Conservation (phyloP, 2,329 filamentous ascomycete species). For the Chaetomiaceae sp. region DNA sequence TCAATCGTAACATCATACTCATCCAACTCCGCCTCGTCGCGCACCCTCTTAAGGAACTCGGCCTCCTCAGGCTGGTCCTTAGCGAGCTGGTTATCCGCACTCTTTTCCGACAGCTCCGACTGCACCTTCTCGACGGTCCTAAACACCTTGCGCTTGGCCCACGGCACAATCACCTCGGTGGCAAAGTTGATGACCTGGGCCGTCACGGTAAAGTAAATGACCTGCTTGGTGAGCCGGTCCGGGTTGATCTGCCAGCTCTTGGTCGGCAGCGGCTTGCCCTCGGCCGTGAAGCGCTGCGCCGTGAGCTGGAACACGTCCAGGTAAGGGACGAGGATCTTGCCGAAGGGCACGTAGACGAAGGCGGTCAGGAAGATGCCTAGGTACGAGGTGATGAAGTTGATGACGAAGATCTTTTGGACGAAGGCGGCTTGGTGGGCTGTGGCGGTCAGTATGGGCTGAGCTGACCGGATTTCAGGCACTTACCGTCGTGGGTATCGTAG, state of each 20-base stretch:
- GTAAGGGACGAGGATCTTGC: slow-evolving; percentile 75
- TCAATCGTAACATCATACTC: slow-evolving; percentile 87
- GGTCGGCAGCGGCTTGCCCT: slow-evolving; percentile 65
- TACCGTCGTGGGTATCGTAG: slow-evolving; percentile 77
- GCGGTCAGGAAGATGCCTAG: slow-evolving; percentile 87
- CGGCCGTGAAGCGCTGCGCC: slow-evolving; percentile 69
- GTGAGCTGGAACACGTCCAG: slow-evolving; percentile 75
- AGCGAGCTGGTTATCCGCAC: slow-evolving; percentile 29
- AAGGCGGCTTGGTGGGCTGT: slow-evolving; percentile 74
- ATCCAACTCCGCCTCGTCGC: slow-evolving; percentile 75
- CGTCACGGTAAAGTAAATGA: slow-evolving; percentile 94
- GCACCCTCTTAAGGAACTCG: slow-evolving; percentile 74
- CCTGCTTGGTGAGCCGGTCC: slow-evolving; percentile 76
- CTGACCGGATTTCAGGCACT: slow-evolving; percentile 3
- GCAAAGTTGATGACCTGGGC: slow-evolving; percentile 85
- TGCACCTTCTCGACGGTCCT: slow-evolving; percentile 76
- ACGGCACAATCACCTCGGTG: slow-evolving; percentile 81
- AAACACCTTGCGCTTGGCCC: slow-evolving; percentile 72
- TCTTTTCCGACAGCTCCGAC: slow-evolving; percentile 52
- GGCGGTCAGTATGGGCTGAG: slow-evolving; percentile 1
- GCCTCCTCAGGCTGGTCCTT: slow-evolving; percentile 74
- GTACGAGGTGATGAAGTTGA: slow-evolving; percentile 96
- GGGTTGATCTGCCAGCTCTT: slow-evolving; percentile 77
- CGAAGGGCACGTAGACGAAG: slow-evolving; percentile 93
- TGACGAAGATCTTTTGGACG: slow-evolving; percentile 87